These are phyloP conservation scores for Vitis labrusca DNA, from an alignment of 164 flowering plant genomes.

Conservation along the genomic window DNA sequence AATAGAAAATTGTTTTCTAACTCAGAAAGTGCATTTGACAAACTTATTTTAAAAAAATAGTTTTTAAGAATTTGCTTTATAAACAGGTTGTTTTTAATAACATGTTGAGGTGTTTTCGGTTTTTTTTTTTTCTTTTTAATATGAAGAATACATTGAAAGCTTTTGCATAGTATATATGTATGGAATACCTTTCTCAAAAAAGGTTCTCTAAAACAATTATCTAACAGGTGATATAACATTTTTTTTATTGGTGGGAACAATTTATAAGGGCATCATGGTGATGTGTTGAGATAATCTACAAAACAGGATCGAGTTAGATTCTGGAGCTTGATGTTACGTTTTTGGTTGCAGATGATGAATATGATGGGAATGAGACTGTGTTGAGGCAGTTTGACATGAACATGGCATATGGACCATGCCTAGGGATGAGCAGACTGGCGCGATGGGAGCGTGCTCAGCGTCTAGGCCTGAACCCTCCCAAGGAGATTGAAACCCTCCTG, in stretches of 20 bases:
- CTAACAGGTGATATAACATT: not conserved
- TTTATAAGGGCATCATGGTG: not conserved
- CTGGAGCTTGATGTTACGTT: not conserved
- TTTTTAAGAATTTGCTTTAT: too few relatives aligned
- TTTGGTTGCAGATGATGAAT: slow-evolving; percentile 34
- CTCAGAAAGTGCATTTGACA: too few relatives aligned
- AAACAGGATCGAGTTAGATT: too few relatives aligned
- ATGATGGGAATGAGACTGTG: slow-evolving; percentile 47
- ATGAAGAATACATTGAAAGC: too few relatives aligned
- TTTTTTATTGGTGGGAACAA: not conserved
- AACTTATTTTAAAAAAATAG: too few relatives aligned
- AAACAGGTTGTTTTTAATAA: too few relatives aligned
- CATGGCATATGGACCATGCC: slow-evolving; percentile 86
- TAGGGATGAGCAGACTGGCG: slow-evolving; percentile 65
- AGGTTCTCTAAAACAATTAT: too few relatives aligned
- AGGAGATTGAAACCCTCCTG: slow-evolving; percentile 46
- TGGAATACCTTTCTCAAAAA: too few relatives aligned
- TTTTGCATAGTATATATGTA: too few relatives aligned
- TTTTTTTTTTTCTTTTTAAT: too few relatives aligned
- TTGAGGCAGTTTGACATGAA: slow-evolving; percentile 86
- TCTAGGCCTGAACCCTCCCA: slow-evolving; percentile 76
- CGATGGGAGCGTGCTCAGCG: slow-evolving; percentile 79
- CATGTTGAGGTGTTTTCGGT: too few relatives aligned
- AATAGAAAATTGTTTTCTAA: too few relatives aligned
- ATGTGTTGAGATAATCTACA: not conserved